Percentiles rank a stretch among this genome's conserved stretches.
Evolutionary conservation across 805 yeast genomes (phyloP).

Genomic region (Wickerhamiella siamensis): DNA sequence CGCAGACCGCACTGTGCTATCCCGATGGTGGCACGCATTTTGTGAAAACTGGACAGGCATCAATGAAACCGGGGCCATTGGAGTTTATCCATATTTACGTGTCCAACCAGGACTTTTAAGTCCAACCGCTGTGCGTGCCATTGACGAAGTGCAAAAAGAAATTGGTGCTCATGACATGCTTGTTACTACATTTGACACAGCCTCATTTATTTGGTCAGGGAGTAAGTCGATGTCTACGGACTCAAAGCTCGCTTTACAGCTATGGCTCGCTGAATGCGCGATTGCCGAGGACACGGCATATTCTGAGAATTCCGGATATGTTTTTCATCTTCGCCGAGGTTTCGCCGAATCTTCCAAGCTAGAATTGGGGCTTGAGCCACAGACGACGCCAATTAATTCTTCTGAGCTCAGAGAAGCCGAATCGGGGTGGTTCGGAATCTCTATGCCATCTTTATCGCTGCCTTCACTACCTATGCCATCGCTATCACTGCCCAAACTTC

Average conservation of each 20-base stretch:
- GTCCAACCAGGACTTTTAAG: constrained; percentile 35
- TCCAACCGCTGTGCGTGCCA: constrained; percentile 62
- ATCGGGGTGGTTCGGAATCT: background rate
- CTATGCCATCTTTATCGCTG: background rate
- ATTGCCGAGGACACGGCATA: background rate
- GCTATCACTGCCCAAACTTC: background rate
- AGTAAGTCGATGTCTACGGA: background rate
- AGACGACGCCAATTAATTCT: background rate
- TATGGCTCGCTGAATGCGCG: constrained; percentile 9
- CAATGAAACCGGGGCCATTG: constrained; percentile 1
- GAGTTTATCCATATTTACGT: constrained; percentile 5
- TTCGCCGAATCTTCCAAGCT: too few species aligned
- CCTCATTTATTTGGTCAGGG: constrained; percentile 12
- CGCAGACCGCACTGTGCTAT: background rate
- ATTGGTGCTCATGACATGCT: constrained; percentile 28
- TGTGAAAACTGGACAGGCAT: constrained; percentile 2
- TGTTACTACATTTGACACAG: constrained; percentile 6
- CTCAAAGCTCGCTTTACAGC: constrained; percentile 10
- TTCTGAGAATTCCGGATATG: background rate
- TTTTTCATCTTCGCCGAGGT: background rate
- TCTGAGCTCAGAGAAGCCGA: background rate
- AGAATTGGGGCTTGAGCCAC: too few species aligned
- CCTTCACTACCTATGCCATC: constrained; percentile 1
- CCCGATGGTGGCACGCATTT: constrained; percentile 6
- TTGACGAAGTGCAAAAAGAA: constrained; percentile 49